Base-by-base conservation (phyloP, 1,139 yeast genomes). In the Geotrichum phurueaensis region DNA sequence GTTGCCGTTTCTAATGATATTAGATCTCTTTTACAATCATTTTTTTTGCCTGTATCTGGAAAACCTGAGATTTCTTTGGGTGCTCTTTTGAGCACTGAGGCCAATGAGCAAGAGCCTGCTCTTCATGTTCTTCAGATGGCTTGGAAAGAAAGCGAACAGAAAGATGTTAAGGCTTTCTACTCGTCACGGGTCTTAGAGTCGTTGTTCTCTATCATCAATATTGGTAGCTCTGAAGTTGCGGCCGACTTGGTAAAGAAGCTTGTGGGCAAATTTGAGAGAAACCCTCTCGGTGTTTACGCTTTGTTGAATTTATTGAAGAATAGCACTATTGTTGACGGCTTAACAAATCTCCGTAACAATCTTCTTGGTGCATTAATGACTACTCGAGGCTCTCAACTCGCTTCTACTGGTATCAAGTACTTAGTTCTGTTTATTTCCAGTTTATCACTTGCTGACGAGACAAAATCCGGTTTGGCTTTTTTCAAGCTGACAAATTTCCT, bases 401-500 rank as follows among this genome's bases (percentile, higher is more conserved):
- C 43, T 27, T 45, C 51, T 18, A 55, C 47, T 20, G 58, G 61
- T 7, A 36, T 59, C 33, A 59, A 55, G 18, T 47, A 50, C 18
- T 36, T 59, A 33, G 56, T 54, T 7, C 20, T 59, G n/a, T 59
- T 59, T 33, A 52, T 59, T 36, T 31, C 61, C 1, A 51, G 53
- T 45, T 27, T 59, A 23, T 12, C 23, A 7, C 53, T 59, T 15
- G 31, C 52, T 23, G 61, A 59, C 25, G 23, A 39, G 29, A 6
- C 54, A 3, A 55, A 59, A 22, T 51, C 61, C 12, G 62, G 57
- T 5, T 33, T 59, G n/a, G 51, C 62, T 1, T 54, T 58, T 49
- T 59, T 61, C 60, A 61, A 61, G 54, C 49, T 61, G 39, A 56
- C 50, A 12, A 59, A 57, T 49, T 54, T 61, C 54, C 22, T 53